Base-by-base conservation (phyloP, 352 stramenopile species). In the Pythium brachiatum region DNA sequence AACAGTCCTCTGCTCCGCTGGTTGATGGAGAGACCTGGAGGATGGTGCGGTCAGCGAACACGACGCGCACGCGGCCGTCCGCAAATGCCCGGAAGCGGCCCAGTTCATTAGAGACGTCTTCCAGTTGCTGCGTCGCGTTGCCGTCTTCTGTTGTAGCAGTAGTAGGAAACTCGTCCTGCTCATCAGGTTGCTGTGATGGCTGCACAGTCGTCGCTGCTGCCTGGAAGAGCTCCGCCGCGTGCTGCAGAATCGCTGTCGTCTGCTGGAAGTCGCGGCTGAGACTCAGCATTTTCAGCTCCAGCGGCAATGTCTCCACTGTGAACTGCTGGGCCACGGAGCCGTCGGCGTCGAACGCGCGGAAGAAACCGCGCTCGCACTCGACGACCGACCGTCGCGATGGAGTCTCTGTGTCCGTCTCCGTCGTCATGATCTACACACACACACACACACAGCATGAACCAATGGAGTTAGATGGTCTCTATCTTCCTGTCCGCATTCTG, bases 31-130 rank as follows among this genome's bases (percentile, higher is more conserved):
- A 66, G 23, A 90, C 64, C 47, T 85, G 71, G 23, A 92, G 63
- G 27, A 94, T 92, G 18, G 86, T 92, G 36, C 86, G 81, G 39
- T 94, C 83, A 12, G 68, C 48, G 43, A 92, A 92, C 20, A 73
- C 72, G 43, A 85, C 80, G 29, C 83, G 85, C 27, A 92, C 72
- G 21, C 71, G 67, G n/a, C 81, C 79, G 53, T 85, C 77, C 18
- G 72, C 66, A 41, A 88, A 92, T 11, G 79, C 78, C 21, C 86
- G 83, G 48, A 92, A 92, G 15, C 77, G 73, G 0, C 83, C 83
- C 29, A 62, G n/a, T 23, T 76, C 64, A n/a, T 75, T 94, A 53
- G 78, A 63, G 1, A 68, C 26, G 27, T 64, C 69, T 36, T 68
- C 50, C 2, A 73, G 44, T 1, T 61, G 16, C 16, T 53, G 15